These are phyloP conservation scores for Glonium stellatum DNA, from an alignment of 495 filamentous ascomycete species.

Conservation along the genomic window DNA sequence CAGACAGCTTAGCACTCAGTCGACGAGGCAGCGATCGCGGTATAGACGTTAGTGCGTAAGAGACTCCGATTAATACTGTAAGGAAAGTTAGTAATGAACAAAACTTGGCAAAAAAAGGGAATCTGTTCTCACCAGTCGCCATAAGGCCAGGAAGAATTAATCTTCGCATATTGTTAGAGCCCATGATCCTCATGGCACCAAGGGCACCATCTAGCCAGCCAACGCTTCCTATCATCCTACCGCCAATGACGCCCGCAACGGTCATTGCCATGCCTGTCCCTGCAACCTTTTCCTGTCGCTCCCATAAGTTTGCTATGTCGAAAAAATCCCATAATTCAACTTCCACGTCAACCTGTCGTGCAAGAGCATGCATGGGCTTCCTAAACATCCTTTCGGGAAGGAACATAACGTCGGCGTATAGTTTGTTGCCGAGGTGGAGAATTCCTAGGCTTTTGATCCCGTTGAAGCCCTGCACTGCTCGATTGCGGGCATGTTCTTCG, in stretches of 20 bases:
- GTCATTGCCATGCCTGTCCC: conserved; percentile 92
- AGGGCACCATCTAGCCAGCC: conserved; percentile 85
- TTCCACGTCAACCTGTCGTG: conserved; percentile 75
- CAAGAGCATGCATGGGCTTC: conserved; percentile 68
- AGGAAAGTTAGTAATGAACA: conserved; percentile 32
- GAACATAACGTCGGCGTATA: conserved; percentile 75
- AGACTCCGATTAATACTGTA: conserved; percentile 61
- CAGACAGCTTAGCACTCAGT: conserved; percentile 74
- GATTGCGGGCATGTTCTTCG: conserved; percentile 74
- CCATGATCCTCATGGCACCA: conserved; percentile 69
- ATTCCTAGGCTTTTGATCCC: conserved; percentile 82
- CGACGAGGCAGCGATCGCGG: conserved; percentile 82
- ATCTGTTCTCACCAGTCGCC: conserved; percentile 58
- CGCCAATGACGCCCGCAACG: conserved; percentile 76
- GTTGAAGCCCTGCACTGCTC: conserved; percentile 75
- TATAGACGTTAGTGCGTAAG: conserved; percentile 77
- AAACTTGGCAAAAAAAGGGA: not conserved
- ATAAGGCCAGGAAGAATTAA: conserved; percentile 75
- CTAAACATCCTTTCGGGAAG: conserved; percentile 88
- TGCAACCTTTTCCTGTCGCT: conserved; percentile 88
- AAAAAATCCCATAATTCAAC: conserved; percentile 91
- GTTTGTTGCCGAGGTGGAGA: conserved; percentile 75
- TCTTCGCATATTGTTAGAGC: conserved; percentile 73
- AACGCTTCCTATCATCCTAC: conserved; percentile 70
- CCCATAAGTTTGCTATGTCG: conserved; percentile 72